Evolutionary conservation across 2,329 filamentous ascomycete genomes (phyloP), one percentile per base, ranked within the genome.

Genomic region (Paraphoma chrysanthemicola): DNA sequence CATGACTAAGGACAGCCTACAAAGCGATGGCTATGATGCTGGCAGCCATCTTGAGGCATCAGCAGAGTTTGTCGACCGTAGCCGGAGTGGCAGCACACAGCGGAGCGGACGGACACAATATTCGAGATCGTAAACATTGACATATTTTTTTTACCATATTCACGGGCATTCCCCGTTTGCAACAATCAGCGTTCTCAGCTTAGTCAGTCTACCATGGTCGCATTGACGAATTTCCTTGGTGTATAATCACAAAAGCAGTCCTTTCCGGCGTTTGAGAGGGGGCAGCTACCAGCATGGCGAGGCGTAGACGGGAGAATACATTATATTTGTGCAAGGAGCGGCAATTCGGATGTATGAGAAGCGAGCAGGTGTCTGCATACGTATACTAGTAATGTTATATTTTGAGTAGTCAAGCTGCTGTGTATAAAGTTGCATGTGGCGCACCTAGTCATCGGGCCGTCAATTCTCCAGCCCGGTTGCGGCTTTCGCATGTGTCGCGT

Each of bases 41-140:
- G 64, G 69, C 12, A 67, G 59, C n/a, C 71, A 74, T 50, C 66
- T 76, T 1, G 75, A 76, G 48, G 68, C 73, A 3, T 65, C 68
- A 10, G 75, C 74, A 7, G 75, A 78, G 55, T 67, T 78, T 60
- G 69, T 78, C 3, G 72, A 77, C 18, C 65, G 74, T 30, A 74
- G 70, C 55, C 66, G 63, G 23, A 76, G 72, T 43, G 63, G 69
- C 14, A 76, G 74, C 51, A 75, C 73, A 14, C 67, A 70, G 33
- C 61, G 62, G 30, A 75, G 71, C 45, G 62, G 44, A 45, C 67
- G 48, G 44, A 70, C 57, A 53, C 59, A 56, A 33, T 59, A 51
- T 45, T 59, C 53, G 18, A 51, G 38, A 53, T 28, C 36, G 44
- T 33, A 47, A 16, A 47, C 8, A 17, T 12, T 45, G 3, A 33